Percentiles rank a stretch among this genome's conserved stretches.
phyloP scores from a whole-genome alignment of 805 yeast species.

The Ogataea naganishii region DNA sequence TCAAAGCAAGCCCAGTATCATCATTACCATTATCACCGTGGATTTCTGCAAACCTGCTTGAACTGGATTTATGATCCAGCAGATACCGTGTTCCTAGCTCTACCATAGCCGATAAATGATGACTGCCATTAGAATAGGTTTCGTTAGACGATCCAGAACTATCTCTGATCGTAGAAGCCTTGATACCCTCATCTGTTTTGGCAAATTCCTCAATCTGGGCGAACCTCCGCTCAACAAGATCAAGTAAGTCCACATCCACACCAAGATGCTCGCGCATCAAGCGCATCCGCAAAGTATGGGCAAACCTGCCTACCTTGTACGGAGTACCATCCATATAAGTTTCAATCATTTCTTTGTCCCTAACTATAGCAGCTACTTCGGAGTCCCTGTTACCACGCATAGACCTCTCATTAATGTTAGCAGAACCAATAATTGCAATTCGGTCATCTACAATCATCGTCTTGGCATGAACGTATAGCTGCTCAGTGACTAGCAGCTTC shows the following conservation, averaged over 20 bases:
- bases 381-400: slow-evolving; percentile 93
- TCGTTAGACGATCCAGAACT: slow-evolving; percentile 7
- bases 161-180: slow-evolving; percentile 31
- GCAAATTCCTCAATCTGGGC: slow-evolving; percentile 38
- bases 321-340: slow-evolving; percentile 75
- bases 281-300: slow-evolving; percentile 81
- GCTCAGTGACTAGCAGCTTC: slow-evolving; percentile 74
- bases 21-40: too few species aligned
- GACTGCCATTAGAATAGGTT: slow-evolving; percentile 25
- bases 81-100: too few species aligned
- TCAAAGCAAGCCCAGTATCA: slow-evolving; percentile 61
- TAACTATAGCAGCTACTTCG: slow-evolving; percentile 81
- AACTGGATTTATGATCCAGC: too few species aligned
- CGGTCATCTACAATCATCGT: slow-evolving; percentile 88
- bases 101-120: slow-evolving; percentile 53
- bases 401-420: slow-evolving; percentile 93
- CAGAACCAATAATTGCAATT: slow-evolving; percentile 91
- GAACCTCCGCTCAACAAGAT: slow-evolving; percentile 70
- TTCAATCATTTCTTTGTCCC: slow-evolving; percentile 71
- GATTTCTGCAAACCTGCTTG: too few species aligned
- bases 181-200: slow-evolving; percentile 28
- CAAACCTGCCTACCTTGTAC: slow-evolving; percentile 76
- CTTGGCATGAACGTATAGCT: slow-evolving; percentile 89
- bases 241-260: slow-evolving; percentile 80
- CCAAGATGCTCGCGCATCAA: slow-evolving; percentile 97